Evolutionary conservation across 495 filamentous ascomycete genomes (phyloP), one percentile per base, ranked within the genome.

Genomic region (Talaromyces borbonicus): DNA sequence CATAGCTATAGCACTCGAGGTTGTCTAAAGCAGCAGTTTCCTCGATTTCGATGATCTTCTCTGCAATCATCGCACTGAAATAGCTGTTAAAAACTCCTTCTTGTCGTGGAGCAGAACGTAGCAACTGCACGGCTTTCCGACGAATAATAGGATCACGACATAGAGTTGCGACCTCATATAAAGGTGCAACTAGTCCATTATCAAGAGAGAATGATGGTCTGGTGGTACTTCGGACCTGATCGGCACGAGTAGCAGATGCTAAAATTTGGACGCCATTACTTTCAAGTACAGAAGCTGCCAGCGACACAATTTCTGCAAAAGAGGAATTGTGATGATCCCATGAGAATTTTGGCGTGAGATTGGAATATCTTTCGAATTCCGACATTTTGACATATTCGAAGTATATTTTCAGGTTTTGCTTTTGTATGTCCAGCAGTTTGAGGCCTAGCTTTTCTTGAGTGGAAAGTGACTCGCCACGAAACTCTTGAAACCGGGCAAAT

Each of bases 21-120:
- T 12, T 11, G n/a, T 35, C 26, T 12, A 23, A 8, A 25, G 43
- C 43, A 33, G 43, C 43, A 36, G 29, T 63, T 49, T 84, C 80
- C 51, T 84, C 80, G 18, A 78, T 62, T 8, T 62, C 61, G 47
- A 77, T 67, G 48, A 81, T 59, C 61, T 72, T 72, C 48, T 71
- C 66, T 8, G 67, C 73, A 48, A 79, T 71, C 1, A 63, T 62
- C 5, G 75, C 75, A 16, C 69, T 67, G 27, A 78, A 56, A 48
- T 72, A 58, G 51, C 77, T 80, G 56, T 83, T 76, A 73, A 73
- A 83, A 52, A 83, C 71, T 14, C 75, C 79, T 60, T 84, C 81
- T 51, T 78, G 67, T 25, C 79, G 61, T 3, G 72, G 69, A 35
- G 69, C 66, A 18, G 65, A 67, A 29, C 63, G 59, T 23, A 84